Evolutionary conservation across 169 alveolate genomes (phyloP), one percentile per base, ranked within the genome.

Genomic region (Besnoitia besnoiti): DNA sequence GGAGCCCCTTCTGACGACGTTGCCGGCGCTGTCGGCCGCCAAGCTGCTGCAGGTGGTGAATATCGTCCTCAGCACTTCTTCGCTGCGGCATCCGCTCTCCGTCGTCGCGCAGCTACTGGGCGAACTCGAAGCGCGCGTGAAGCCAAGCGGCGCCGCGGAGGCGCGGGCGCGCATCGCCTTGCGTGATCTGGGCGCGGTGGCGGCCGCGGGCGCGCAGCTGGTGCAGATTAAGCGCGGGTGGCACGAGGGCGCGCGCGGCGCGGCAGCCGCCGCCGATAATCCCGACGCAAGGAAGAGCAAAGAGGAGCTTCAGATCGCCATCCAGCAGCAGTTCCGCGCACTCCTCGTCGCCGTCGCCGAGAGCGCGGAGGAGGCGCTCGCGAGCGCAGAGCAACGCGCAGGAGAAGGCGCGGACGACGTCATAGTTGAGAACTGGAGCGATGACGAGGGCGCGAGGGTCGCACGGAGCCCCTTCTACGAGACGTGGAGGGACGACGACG

Each of bases 21-120:
- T 55, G 7, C 3, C 67, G n/a, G 1, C 67, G 12, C 67, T 55
- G 7, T 3, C 7, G 67, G 33, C 67, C 67, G 12, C 67, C n/a
- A n/a, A 55, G 67, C 24, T 55, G 67, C 67, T 55, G 30, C 67
- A 55, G 30, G 67, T n/a, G 67, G 12, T n/a, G 12, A 21, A 55
- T 1, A 21, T 55, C 7, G 67, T 55, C 1, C 33, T 55, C 3
- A 19, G 33, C n/a, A 55, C n/a, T 19, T 21, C 67, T 55, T 55
- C 67, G 67, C 67, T 55, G 67, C 67, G 67, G n/a, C 67, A 55
- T n/a, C 67, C 67, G 7, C 33, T 55, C 67, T 55, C 67, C n/a
- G 33, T 55, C 3, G 27, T 55, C n/a, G 12, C 67, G 7, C 67
- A 55, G 33, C 67, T 55, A 19, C 67, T 55, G 67, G 67, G 67